Evolutionary conservation across 345 rosid genomes (phyloP).

Genomic region (Syzygium jambos): DNA sequence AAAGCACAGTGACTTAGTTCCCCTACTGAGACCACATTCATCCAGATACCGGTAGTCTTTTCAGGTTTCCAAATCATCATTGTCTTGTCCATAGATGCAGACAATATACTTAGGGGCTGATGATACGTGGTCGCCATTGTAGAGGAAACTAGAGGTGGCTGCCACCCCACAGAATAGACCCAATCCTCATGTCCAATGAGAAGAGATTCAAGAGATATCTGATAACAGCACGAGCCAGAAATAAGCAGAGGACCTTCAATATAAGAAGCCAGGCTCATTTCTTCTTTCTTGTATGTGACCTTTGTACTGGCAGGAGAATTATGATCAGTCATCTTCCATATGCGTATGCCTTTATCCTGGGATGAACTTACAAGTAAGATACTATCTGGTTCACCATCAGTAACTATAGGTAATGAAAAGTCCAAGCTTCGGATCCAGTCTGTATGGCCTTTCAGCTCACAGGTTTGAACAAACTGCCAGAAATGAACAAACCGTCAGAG

Average conservation of each 20-base stretch:
- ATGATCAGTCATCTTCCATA: conserved; percentile 62
- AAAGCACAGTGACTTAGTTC: conserved; percentile 93
- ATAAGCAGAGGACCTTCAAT: conserved; percentile 81
- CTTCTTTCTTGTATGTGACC: conserved; percentile 32
- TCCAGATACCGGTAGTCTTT: conserved; percentile 82
- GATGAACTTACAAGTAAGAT: conserved; percentile 88
- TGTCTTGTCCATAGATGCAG: conserved; percentile 97
- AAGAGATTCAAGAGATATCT: conserved; percentile 89
- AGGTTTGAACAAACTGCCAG: conserved; percentile 59
- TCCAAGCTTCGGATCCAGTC: conserved; percentile 97
- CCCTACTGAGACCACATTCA: conserved; percentile 94
- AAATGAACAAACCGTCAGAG: neutral
- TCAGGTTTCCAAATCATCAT: conserved; percentile 99
- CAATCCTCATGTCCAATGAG: conserved; percentile 96
- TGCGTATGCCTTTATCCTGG: conserved; percentile 87
- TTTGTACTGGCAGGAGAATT: conserved; percentile 18
- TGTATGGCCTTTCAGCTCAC: conserved; percentile 89
- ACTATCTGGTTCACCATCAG: conserved; percentile 27
- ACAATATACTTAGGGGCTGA: conserved; percentile 74
- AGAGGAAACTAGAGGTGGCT: conserved; percentile 43
- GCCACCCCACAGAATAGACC: conserved; percentile 97
- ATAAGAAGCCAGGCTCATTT: conserved; percentile 68
- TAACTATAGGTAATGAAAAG: conserved; percentile 64
- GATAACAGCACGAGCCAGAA: conserved; percentile 62
- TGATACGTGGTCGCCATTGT: conserved; percentile 17